phyloP scores from a whole-genome alignment of 2,329 filamentous ascomycete species.

The Cytospora paraplurivora region DNA sequence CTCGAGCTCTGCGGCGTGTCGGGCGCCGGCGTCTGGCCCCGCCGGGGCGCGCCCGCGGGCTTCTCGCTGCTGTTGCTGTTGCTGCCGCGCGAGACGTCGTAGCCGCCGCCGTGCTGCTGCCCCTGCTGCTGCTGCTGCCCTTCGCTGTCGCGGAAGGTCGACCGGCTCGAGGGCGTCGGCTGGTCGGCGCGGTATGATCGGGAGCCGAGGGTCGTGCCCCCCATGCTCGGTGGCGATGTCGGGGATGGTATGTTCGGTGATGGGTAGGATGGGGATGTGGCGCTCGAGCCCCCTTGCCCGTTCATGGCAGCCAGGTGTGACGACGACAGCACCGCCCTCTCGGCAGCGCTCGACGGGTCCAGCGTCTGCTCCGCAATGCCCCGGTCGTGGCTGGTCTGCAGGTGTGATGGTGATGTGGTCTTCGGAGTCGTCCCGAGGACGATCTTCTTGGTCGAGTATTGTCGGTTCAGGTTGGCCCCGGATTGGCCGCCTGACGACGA shows the following conservation, averaged over 20 bases:
- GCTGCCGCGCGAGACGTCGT: conserved; percentile 34
- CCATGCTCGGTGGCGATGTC: conserved; percentile 63
- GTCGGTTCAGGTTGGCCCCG: conserved; percentile 63
- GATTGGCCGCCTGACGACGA: conserved; percentile 54
- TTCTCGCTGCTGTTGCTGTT: conserved; percentile 45
- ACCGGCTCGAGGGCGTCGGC: conserved; percentile 56
- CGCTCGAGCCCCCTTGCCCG: conserved; percentile 54
- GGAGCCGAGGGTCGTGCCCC: conserved; percentile 57
- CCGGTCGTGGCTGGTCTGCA: conserved; percentile 69
- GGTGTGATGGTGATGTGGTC: conserved; percentile 72
- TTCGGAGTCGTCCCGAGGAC: conserved; percentile 73
- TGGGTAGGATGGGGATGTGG: conserved; percentile 57
- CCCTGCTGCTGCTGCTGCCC: conserved; percentile 28
- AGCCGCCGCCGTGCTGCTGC: conserved; percentile 28
- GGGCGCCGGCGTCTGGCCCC: conserved; percentile 63
- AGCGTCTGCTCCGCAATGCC: conserved; percentile 64
- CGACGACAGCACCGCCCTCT: conserved; percentile 66
- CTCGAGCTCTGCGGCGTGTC: conserved; percentile 55
- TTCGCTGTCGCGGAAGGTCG: conserved; percentile 58
- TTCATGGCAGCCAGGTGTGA: conserved; percentile 73
- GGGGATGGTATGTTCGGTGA: conserved; percentile 71
- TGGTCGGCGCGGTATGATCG: conserved; percentile 62
- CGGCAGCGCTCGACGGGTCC: conserved; percentile 69
- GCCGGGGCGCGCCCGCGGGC: conserved; percentile 49
- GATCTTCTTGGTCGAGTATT: conserved; percentile 76